A percentile compares a stretch with the other conserved stretches of the same genome.
Evolutionary conservation across 805 yeast genomes (phyloP).

Genomic region (Metschnikowia amazonensis): DNA sequence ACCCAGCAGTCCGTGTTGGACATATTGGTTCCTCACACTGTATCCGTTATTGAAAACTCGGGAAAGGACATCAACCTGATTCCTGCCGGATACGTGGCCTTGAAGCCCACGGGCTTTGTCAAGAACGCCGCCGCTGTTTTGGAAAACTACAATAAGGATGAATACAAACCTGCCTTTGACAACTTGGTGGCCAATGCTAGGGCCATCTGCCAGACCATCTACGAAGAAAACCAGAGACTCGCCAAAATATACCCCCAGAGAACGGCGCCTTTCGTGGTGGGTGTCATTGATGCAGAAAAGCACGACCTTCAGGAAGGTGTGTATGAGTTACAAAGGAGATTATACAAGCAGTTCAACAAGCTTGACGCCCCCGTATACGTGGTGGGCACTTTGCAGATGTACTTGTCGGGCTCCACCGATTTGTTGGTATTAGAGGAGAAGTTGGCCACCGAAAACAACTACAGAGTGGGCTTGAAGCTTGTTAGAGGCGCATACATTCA

Average conservation of each 20-base stretch:
- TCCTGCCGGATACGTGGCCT: constrained; percentile 88
- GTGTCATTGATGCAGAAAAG: constrained; percentile 90
- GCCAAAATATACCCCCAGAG: constrained; percentile 57
- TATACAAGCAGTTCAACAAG: constrained; percentile 71
- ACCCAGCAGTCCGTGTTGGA: constrained; percentile 64
- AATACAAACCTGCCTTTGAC: constrained; percentile 44
- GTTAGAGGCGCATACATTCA: constrained; percentile 97
- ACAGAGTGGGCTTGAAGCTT: constrained; percentile 79
- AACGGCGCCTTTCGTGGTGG: constrained; percentile 65
- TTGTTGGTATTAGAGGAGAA: constrained; percentile 60
- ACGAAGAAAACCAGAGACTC: constrained; percentile 48
- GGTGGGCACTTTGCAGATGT: constrained; percentile 92
- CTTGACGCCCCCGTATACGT: constrained; percentile 56
- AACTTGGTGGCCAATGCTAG: constrained; percentile 64
- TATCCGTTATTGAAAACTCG: constrained; percentile 47
- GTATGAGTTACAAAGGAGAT: constrained; percentile 79
- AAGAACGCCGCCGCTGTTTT: constrained; percentile 72
- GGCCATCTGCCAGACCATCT: constrained; percentile 54
- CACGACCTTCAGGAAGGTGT: constrained; percentile 87
- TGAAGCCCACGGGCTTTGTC: constrained; percentile 89
- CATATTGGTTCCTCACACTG: constrained; percentile 69
- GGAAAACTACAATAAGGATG: constrained; percentile 53
- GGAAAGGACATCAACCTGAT: constrained; percentile 56
- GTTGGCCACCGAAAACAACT: constrained; percentile 56
- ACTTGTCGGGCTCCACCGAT: constrained; percentile 65